phyloP scores from a whole-genome alignment of 495 filamentous ascomycete genomes.

The Pyronema domesticum region DNA sequence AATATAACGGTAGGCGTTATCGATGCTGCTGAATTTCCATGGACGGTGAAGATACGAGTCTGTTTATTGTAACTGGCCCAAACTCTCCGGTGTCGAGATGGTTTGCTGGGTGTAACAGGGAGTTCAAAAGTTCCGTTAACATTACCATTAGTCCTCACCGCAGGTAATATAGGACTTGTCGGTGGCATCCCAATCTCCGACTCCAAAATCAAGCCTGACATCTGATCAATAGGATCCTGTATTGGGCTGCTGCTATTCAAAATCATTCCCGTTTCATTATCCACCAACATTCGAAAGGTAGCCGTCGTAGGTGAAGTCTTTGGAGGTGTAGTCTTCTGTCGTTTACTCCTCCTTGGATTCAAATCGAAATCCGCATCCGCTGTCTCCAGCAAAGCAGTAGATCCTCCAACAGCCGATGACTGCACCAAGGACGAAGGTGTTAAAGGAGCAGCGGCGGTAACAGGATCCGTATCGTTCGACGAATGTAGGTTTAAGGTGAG shows the following conservation, averaged over 20 bases:
- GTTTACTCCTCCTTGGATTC: conserved; percentile 32
- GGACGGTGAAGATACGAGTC: conserved; percentile 10
- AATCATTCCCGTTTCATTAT: conserved; percentile 1
- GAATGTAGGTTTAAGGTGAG: background rate
- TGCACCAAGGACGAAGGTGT: conserved; percentile 6
- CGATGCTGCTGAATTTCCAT: background rate
- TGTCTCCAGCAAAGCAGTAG: background rate
- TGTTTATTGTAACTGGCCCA: conserved; percentile 6
- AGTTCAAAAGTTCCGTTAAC: too few relatives aligned
- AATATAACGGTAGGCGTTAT: background rate
- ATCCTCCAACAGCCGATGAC: background rate
- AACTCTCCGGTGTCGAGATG: background rate
- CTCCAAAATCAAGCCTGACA: background rate
- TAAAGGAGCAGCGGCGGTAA: conserved; percentile 7
- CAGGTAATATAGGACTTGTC: background rate
- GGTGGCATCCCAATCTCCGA: background rate
- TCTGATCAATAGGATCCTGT: background rate
- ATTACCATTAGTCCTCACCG: background rate
- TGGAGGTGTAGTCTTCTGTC: conserved; percentile 31
- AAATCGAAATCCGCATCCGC: conserved; percentile 23
- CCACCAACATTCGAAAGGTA: background rate
- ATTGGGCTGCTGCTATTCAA: background rate
- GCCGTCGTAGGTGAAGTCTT: background rate
- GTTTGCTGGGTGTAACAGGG: background rate
- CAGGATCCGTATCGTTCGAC: conserved; percentile 1